These are phyloP conservation scores for Rosa multiflora DNA, from an alignment of 306 rosid species.

Conservation along the genomic window DNA sequence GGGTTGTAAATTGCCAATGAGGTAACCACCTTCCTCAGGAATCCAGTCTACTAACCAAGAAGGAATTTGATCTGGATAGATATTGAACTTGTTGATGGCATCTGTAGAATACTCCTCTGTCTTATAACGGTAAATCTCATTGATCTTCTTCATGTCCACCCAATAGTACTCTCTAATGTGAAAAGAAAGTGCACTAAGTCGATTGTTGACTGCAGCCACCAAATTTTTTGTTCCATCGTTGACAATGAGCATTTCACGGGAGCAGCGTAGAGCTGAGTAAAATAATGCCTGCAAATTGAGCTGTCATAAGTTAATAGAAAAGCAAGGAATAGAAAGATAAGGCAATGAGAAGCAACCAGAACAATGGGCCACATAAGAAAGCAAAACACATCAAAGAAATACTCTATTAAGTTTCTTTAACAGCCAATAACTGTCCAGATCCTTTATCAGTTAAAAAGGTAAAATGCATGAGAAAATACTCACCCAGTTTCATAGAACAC, in stretches of 20 bases:
- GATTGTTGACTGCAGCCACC: slow-evolving; percentile 74
- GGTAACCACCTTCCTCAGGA: slow-evolving; percentile 85
- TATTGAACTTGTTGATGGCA: slow-evolving; percentile 92
- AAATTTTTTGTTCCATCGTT: slow-evolving; percentile 67
- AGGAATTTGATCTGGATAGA: slow-evolving; percentile 96
- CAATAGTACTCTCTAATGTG: slow-evolving; percentile 93
- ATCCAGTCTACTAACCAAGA: slow-evolving; percentile 94
- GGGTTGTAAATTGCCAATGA: slow-evolving; percentile 90
- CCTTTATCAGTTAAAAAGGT: not conserved
- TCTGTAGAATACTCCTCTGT: slow-evolving; percentile 89
- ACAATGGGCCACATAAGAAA: not conserved
- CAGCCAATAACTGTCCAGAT: not conserved
- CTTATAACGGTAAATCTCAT: slow-evolving; percentile 91
- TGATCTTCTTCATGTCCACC: slow-evolving; percentile 80
- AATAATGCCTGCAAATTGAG: slow-evolving; percentile 64
- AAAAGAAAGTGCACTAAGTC: slow-evolving; percentile 87
- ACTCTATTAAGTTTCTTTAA: not conserved
- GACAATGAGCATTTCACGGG: slow-evolving; percentile 81
- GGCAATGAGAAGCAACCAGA: not conserved
- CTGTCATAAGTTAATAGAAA: not conserved
- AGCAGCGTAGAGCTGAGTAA: slow-evolving; percentile 79
- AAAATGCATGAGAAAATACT: not conserved
- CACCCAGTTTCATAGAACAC: not conserved
- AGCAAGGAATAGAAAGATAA: not conserved
- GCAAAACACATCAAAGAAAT: not conserved